phyloP scores from a whole-genome alignment of 192 early-diverging fungal genomes.

The Coemansia sp. region DNA sequence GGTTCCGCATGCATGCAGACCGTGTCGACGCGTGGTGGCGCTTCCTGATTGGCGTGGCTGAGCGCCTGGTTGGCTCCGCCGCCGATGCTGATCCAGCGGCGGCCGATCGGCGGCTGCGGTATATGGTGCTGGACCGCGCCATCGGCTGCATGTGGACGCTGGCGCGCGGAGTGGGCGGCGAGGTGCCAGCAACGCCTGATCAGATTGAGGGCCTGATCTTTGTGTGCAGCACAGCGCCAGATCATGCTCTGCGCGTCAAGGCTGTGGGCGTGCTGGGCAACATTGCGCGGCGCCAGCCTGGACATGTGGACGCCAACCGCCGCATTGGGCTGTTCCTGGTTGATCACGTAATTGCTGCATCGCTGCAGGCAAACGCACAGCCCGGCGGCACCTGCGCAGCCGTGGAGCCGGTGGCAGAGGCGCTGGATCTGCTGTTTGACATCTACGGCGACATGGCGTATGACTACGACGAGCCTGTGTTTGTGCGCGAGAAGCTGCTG shows the following conservation, averaged over 20 bases:
- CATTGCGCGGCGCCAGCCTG: slow-evolving; percentile 70
- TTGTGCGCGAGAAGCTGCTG: slow-evolving; percentile 68
- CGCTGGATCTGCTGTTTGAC: slow-evolving; percentile 83
- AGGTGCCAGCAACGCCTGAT: slow-evolving; percentile 52
- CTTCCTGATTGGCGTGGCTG: slow-evolving; percentile 61
- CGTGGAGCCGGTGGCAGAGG: slow-evolving; percentile 62
- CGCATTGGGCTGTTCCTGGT: slow-evolving; percentile 70
- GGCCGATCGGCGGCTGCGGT: slow-evolving; percentile 56
- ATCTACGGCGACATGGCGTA: slow-evolving; percentile 81
- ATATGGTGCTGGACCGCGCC: slow-evolving; percentile 62
- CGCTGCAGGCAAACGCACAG: slow-evolving; percentile 14
- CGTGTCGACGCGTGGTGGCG: slow-evolving; percentile 54
- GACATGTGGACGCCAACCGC: slow-evolving; percentile 43
- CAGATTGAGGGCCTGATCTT: slow-evolving; percentile 57
- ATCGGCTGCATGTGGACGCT: slow-evolving; percentile 79
- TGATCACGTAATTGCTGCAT: slow-evolving; percentile 24
- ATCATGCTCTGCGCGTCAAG: slow-evolving; percentile 59
- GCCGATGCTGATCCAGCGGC: slow-evolving; percentile 54
- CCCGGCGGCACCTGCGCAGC: neutral
- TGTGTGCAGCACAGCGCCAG: slow-evolving; percentile 23
- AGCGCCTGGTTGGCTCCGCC: slow-evolving; percentile 51
- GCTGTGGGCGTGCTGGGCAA: slow-evolving; percentile 71
- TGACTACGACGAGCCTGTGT: slow-evolving; percentile 85
- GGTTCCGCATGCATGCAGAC: slow-evolving; percentile 57
- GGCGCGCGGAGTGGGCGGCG: slow-evolving; percentile 61